Evolutionary conservation across 805 yeast genomes (phyloP), one percentile per base, ranked within the genome.

Genomic region (Metschnikowia baotianmanensis): DNA sequence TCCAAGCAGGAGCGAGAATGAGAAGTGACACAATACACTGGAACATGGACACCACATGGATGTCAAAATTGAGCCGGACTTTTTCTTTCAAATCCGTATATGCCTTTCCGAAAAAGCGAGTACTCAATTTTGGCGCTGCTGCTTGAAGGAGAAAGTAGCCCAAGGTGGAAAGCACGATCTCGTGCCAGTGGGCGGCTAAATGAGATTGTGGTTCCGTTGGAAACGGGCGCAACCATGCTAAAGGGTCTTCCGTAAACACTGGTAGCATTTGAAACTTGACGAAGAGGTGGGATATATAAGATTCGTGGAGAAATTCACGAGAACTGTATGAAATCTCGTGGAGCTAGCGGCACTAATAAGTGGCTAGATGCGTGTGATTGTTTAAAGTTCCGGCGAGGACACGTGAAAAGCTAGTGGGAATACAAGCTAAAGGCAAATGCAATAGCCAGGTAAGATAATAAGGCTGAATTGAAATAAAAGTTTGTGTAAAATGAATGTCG

Each of bases 11-110:
- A 34, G 78, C 57, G 23, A 85, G 71, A 7, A 78, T 56, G 7
- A 58, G 57, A 19, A 87, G 63, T 9, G 96, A 81, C 6, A 86
- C 47, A 1, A 86, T 33, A 36, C 93, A 79, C 61, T 93, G 97
- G 15, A 89, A 77, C 78, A 86, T 81, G 2, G 97, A 83, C 3
- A 88, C 96, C 10, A 86, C 73, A 61, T 93, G 98, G 52, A 90
- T 86, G 61, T 93, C 96, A 59, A 87, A 93, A 60, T 91, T 88
- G 47, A 80, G 53, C 57, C 72, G 76, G 29, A 74, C 69, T 52
- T 77, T 77, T 18, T 55, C 48, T 31, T 59, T 49, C 32, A 78
- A 62, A 3, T 60, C 51, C 5, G 74, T 72, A 63, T 89, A 89
- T 43, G 69, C 58, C 16, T 63, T 57, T 4, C 85, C 82, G 48